Evolutionary conservation across 139 green algal genomes (phyloP).

Genomic region (Tetradesmus obliquus): DNA sequence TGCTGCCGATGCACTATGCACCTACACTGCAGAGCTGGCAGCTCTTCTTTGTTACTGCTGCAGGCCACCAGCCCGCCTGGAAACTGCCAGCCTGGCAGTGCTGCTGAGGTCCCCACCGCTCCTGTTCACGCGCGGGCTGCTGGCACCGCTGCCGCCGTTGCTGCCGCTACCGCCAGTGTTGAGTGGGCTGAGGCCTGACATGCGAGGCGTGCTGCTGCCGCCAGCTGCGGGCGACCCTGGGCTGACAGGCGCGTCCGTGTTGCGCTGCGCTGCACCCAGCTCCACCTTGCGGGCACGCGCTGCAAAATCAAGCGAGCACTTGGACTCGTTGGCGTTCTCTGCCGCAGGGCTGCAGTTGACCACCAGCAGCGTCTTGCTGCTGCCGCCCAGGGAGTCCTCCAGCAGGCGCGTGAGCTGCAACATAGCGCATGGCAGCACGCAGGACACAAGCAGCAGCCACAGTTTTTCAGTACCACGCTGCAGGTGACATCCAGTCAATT

Average conservation of each 20-base stretch:
- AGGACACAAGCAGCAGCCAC: background rate
- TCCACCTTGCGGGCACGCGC: constrained; percentile 69
- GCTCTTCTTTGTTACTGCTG: background rate
- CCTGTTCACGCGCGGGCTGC: constrained; percentile 13
- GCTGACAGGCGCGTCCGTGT: background rate
- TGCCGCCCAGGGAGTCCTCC: constrained; percentile 71
- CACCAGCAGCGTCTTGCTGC: constrained; percentile 55
- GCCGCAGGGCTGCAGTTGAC: constrained; percentile 59
- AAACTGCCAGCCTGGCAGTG: background rate
- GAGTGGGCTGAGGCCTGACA: background rate
- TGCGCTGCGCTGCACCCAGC: constrained; percentile 4
- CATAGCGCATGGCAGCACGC: background rate
- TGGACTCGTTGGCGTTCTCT: constrained; percentile 69
- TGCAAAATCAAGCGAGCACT: constrained; percentile 78
- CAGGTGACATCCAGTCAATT: background rate
- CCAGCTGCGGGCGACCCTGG: constrained; percentile 4
- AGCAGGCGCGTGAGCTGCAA: constrained; percentile 72
- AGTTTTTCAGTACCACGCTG: background rate
- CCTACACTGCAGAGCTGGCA: background rate
- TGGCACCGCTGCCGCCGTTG: background rate
- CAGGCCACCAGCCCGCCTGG: background rate
- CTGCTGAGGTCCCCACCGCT: background rate
- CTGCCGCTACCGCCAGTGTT: background rate
- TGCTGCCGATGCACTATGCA: background rate
- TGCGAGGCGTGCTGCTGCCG: background rate